These are phyloP conservation scores for Aspergillus baeticus DNA, from an alignment of 495 filamentous ascomycete genomes.

Conservation along the genomic window DNA sequence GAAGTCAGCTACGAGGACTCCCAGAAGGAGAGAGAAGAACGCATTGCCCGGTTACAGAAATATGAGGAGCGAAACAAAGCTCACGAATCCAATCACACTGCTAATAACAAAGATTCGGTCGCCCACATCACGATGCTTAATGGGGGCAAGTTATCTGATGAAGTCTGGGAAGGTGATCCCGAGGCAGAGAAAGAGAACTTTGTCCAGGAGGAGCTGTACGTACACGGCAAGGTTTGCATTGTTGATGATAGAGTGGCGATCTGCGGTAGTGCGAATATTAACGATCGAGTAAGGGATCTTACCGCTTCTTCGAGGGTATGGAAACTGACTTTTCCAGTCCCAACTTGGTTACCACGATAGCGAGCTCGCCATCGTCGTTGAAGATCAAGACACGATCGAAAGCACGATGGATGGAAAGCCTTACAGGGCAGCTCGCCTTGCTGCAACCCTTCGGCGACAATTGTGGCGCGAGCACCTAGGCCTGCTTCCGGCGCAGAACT, in stretches of 20 bases:
- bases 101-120: conserved; percentile 63
- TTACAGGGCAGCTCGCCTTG: conserved; percentile 72
- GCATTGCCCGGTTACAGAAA: conserved; percentile 53
- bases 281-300: conserved; percentile 64
- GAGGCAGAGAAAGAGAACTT: conserved; percentile 80
- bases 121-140: conserved; percentile 80
- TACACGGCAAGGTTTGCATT: conserved; percentile 87
- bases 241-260: conserved; percentile 79
- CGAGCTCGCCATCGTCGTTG: conserved; percentile 89
- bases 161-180: conserved; percentile 67
- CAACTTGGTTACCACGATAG: conserved; percentile 88
- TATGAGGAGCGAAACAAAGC: conserved; percentile 61
- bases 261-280: conserved; percentile 88
- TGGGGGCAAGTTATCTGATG: conserved; percentile 62
- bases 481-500: conserved; percentile 68
- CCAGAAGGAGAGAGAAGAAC: conserved; percentile 37
- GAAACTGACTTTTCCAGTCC: conserved; percentile 44
- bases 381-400: conserved; percentile 73
- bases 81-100: conserved; percentile 31
- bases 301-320: background rate
- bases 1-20: conserved; percentile 38
- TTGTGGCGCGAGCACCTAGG: conserved; percentile 95
- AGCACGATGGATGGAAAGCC: conserved; percentile 76
- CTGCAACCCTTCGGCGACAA: conserved; percentile 76
- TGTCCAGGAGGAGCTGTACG: conserved; percentile 92